A percentile compares a stretch with the other conserved stretches of the same genome.
Conservation (phyloP, 2,329 filamentous ascomycete genomes). For the Fusarium aywerte region DNA sequence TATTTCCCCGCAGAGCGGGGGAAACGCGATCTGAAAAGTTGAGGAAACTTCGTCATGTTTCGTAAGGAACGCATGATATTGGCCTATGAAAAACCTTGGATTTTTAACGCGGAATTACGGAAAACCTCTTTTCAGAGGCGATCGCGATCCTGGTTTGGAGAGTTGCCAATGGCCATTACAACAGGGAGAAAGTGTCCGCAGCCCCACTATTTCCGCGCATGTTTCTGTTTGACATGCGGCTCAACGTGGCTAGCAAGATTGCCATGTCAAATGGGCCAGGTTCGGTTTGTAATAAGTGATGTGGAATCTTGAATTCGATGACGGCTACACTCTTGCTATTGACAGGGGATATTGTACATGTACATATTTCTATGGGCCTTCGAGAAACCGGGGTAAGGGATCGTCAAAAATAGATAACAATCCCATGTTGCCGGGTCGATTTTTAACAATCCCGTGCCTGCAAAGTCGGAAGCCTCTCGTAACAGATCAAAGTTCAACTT, state of each 20-base stretch:
- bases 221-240: neutral
- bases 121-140: neutral
- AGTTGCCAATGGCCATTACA: neutral
- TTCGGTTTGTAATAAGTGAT: conserved; percentile 18
- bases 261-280: neutral
- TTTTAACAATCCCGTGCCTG: conserved; percentile 11
- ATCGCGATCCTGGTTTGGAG: conserved; percentile 5
- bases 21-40: neutral
- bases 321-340: conserved; percentile 10
- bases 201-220: conserved; percentile 12
- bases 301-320: conserved; percentile 28
- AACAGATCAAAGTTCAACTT: neutral
- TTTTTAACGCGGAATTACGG: conserved; percentile 11
- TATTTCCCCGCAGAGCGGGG: conserved; percentile 10
- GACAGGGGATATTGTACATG: neutral
- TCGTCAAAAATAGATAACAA: conserved; percentile 3
- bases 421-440: conserved; percentile 1
- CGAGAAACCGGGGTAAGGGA: neutral
- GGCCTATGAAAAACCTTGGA: conserved; percentile 8
- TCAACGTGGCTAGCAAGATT: neutral
- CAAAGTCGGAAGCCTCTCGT: neutral
- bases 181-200: conserved; percentile 21
- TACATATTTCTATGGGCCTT: conserved; percentile 7
- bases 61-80: neutral
- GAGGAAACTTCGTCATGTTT: conserved; percentile 27